phyloP scores from a whole-genome alignment of 1,284 basidiomycete species.

The Exobasidium cylindrosporum region DNA sequence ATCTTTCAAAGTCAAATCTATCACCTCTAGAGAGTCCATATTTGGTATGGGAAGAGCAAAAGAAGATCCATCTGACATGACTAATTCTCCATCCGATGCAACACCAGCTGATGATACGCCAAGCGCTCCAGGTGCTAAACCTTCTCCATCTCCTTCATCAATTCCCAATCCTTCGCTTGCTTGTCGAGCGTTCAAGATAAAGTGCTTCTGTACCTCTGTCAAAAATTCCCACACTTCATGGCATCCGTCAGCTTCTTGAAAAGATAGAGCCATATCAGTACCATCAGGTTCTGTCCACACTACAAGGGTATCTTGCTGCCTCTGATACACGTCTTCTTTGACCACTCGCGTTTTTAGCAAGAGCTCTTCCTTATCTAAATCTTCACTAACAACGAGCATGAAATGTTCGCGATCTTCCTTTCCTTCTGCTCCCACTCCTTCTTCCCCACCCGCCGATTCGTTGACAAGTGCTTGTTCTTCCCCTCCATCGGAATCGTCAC shows the following conservation, averaged over 20 bases:
- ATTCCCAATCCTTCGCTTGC: conserved; percentile 4
- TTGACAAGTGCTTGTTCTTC: neutral
- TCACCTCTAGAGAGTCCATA: conserved; percentile 50
- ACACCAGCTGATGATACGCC: conserved; percentile 2
- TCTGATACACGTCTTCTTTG: conserved; percentile 53
- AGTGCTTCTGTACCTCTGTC: conserved; percentile 83
- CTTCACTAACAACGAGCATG: conserved; percentile 47
- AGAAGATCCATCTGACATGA: conserved; percentile 28
- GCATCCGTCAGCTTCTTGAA: conserved; percentile 94
- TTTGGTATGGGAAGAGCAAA: conserved; percentile 53
- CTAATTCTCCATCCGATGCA: conserved; percentile 12
- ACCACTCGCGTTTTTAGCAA: conserved; percentile 47
- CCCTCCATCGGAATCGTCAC: conserved; percentile 9
- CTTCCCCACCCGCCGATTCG: neutral
- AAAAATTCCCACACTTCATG: conserved; percentile 97
- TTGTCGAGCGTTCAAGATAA: conserved; percentile 52
- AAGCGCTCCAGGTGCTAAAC: neutral
- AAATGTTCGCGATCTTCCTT: conserved; percentile 54
- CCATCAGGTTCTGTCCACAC: conserved; percentile 98
- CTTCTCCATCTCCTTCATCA: conserved; percentile 19
- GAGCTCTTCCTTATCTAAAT: conserved; percentile 48
- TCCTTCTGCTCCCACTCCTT: neutral
- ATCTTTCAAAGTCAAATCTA: conserved; percentile 51
- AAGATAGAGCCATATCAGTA: conserved; percentile 91
- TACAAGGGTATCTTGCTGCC: conserved; percentile 77